Percentiles rank a stretch among this genome's conserved stretches.
These are phyloP conservation scores for Strobilomyces dryophilus DNA, from an alignment of 768 basidiomycete species.

Conservation along the genomic window DNA sequence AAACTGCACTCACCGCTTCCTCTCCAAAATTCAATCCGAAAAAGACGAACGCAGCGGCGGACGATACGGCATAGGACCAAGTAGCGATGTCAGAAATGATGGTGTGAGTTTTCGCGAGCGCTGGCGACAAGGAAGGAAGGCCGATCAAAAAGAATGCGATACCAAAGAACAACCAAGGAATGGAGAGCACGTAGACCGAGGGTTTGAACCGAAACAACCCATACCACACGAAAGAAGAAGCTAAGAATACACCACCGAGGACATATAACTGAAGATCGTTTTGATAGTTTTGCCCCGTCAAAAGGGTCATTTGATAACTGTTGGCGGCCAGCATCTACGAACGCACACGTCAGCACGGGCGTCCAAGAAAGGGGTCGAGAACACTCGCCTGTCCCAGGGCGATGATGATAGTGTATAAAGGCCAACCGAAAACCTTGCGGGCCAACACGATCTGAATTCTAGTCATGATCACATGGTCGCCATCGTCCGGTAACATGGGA, in stretches of 20 bases:
- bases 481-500: constrained; percentile 44
- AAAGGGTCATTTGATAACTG: constrained; percentile 91
- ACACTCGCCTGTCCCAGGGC: constrained; percentile 68
- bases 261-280: constrained; percentile 82
- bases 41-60: constrained; percentile 90
- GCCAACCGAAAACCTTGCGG: constrained; percentile 80
- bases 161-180: constrained; percentile 90
- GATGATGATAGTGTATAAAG: constrained; percentile 86
- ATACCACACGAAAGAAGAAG: constrained; percentile 86
- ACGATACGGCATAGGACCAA: constrained; percentile 88
- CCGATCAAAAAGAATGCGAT: constrained; percentile 90
- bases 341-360: constrained; percentile 1
- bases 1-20: constrained; percentile 65
- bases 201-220: constrained; percentile 83
- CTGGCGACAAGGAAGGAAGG: constrained; percentile 66
- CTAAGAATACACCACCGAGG: constrained; percentile 84
- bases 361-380: neutral
- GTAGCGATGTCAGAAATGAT: constrained; percentile 74
- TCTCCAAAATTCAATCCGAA: constrained; percentile 97
- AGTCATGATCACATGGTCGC: constrained; percentile 76
- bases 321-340: constrained; percentile 79
- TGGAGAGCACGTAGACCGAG: constrained; percentile 79
- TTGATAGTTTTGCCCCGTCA: constrained; percentile 84
- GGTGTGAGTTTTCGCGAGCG: constrained; percentile 59
- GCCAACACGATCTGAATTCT: constrained; percentile 81